phyloP scores from a whole-genome alignment of 169 alveolate genomes.

The Cryptosporidium xiaoi region DNA sequence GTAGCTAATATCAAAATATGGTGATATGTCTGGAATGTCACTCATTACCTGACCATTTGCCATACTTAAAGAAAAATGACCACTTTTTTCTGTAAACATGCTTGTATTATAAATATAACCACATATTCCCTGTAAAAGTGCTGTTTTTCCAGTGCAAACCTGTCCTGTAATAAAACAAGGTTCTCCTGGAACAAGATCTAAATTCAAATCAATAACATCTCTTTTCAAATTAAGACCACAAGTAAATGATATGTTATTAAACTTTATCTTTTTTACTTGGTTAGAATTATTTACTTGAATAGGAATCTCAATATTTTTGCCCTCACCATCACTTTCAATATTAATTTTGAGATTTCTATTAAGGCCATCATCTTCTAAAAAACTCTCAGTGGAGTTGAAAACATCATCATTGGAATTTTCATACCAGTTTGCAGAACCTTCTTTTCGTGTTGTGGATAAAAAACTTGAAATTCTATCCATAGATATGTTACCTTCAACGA shows the following conservation, averaged over 20 bases:
- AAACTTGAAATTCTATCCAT: conserved; percentile 64
- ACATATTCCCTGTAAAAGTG: conserved; percentile 56
- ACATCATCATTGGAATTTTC: background rate
- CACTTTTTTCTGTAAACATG: background rate
- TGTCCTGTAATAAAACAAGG: conserved; percentile 48
- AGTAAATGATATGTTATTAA: conserved; percentile 9
- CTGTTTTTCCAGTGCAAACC: conserved; percentile 47
- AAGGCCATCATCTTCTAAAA: background rate
- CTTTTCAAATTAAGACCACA: background rate
- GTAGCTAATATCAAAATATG: background rate
- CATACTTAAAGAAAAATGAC: background rate
- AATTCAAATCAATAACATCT: conserved; percentile 1
- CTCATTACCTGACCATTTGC: background rate
- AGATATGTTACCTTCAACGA: conserved; percentile 31
- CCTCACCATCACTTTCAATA: background rate
- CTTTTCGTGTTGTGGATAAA: conserved; percentile 9
- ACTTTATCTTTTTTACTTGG: background rate
- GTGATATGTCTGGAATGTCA: conserved; percentile 2
- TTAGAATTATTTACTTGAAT: no score
- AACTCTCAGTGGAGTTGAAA: background rate
- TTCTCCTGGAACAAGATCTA: conserved; percentile 11
- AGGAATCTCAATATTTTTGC: no score
- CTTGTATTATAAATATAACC: conserved; percentile 14
- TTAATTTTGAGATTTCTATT: background rate
- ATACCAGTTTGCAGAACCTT: background rate